phyloP scores from a whole-genome alignment of 768 basidiomycete species.

The Termitomyces sp. region DNA sequence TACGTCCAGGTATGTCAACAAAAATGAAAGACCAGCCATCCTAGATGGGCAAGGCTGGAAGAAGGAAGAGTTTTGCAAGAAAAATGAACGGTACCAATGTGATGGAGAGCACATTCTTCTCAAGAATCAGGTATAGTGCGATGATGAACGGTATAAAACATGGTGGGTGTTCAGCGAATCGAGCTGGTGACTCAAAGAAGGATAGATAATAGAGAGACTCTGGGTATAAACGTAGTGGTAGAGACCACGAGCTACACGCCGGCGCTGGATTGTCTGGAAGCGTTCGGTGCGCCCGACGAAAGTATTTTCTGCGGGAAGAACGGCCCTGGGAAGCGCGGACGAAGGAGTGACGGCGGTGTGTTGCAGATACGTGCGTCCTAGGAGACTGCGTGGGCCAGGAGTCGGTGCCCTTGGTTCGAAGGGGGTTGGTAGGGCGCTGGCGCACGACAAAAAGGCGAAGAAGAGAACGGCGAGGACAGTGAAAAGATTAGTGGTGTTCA shows the following conservation, averaged over 20 bases:
- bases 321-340: background rate
- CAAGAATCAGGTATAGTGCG: background rate
- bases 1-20: background rate
- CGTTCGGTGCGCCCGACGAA: slow-evolving; percentile 9
- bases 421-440: slow-evolving; percentile 33
- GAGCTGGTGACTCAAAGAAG: background rate
- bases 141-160: background rate
- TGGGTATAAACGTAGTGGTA: background rate
- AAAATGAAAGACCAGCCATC: slow-evolving; percentile 1
- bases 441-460: slow-evolving; percentile 33
- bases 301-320: background rate
- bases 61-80: background rate
- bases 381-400: slow-evolving; percentile 21
- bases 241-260: background rate
- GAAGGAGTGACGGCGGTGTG: slow-evolving; percentile 5
- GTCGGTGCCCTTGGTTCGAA: background rate
- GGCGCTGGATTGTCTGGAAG: slow-evolving; percentile 12
- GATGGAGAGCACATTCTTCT: too few relatives aligned
- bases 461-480: slow-evolving; percentile 31
- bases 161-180: background rate
- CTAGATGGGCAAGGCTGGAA: background rate
- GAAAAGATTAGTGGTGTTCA: slow-evolving; percentile 28
- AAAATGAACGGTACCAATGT: too few relatives aligned
- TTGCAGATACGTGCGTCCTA: slow-evolving; percentile 22
- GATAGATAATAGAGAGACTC: too few relatives aligned